These are phyloP conservation scores for Camelina sativa DNA, from an alignment of 345 rosid genomes.

Conservation along the genomic window DNA sequence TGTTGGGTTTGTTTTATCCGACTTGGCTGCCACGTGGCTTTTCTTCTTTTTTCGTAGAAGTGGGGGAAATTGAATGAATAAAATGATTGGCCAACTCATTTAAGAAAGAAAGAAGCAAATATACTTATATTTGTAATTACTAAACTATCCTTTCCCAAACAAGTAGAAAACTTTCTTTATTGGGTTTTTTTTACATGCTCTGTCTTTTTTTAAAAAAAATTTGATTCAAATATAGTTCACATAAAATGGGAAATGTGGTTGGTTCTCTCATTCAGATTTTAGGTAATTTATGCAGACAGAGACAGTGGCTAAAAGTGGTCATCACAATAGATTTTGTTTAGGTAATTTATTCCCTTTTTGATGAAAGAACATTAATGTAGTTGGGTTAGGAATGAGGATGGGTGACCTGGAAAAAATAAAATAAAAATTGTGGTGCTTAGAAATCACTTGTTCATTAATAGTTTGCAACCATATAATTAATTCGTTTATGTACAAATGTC, in stretches of 20 bases:
- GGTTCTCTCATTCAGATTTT: slow-evolving; percentile 6
- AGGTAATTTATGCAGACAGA: slow-evolving; percentile 23
- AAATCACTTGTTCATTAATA: slow-evolving; percentile 31
- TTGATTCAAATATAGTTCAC: slow-evolving; percentile 3
- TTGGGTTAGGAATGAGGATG: slow-evolving; percentile 29
- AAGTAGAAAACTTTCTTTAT: slow-evolving; percentile 25
- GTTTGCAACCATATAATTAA: slow-evolving; percentile 24
- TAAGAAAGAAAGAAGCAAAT: neutral
- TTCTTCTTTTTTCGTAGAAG: neutral
- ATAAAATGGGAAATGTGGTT: slow-evolving; percentile 29
- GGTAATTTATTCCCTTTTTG: neutral
- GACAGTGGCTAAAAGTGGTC: slow-evolving; percentile 36
- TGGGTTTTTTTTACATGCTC: slow-evolving; percentile 10
- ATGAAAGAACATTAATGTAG: slow-evolving; percentile 36
- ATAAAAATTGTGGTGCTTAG: slow-evolving; percentile 3
- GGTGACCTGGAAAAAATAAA: slow-evolving; percentile 25
- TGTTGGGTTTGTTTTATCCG: neutral
- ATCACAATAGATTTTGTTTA: slow-evolving; percentile 30
- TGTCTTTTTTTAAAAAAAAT: neutral
- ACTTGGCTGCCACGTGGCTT: slow-evolving; percentile 36
- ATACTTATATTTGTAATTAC: neutral
- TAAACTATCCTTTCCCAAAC: neutral
- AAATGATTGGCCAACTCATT: slow-evolving; percentile 42
- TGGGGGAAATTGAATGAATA: slow-evolving; percentile 17
- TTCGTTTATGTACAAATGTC: slow-evolving; percentile 21